Evolutionary conservation across 371 early-diverging fungal genomes (phyloP), one percentile per base, ranked within the genome.

Genomic region (Mucor piriformis): DNA sequence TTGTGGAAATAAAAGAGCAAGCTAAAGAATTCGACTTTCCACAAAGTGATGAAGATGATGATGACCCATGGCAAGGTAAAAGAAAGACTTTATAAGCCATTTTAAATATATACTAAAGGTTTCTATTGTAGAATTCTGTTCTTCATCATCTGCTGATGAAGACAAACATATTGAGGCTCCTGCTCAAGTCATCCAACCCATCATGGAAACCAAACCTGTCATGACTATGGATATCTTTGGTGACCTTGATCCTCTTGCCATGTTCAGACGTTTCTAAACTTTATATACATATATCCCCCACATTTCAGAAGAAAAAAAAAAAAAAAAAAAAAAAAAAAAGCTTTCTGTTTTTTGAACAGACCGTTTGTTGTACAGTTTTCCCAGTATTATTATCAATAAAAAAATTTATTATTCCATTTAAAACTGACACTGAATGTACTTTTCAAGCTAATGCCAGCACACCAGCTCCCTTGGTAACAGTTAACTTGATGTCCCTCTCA

Each of bases 11-110:
- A 13, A 59, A 42, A 43, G 16, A 54, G 20, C 43, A 56, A 23
- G 29, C 33, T 27, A 62, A 50, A 24, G 16, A 21, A 15, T 34
- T 18, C 1, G 24, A 29, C 12, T 56, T 43, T 12, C 15, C 44
- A 43, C 32, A 51, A 48, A 50, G 50, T 43, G 57, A 55, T 2
- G 63, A 62, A 2, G 63, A 62, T 37, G 63, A 62, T 27, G 63
- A 62, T 10, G 58, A 59, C 15, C 50, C 50, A 53, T 61, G 61
- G 61, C 61, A 62, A 62, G 63, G 63, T 62, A 62, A 13, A 38
- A 5, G 1, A 5, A n/a, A n/a, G n/a, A 38, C 38, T n/a, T 16
- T 35, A 16, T 16, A 46, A 11, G n/a, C 15, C 16, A 37, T 16
- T 20, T 3, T 33, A 24, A n/a, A 21, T 6, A 23, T 16, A 29